A percentile compares a stretch with the other conserved stretches of the same genome.
These are phyloP conservation scores for Pseudopithomyces maydicus DNA, from an alignment of 2,329 filamentous ascomycete genomes.

Conservation along the genomic window DNA sequence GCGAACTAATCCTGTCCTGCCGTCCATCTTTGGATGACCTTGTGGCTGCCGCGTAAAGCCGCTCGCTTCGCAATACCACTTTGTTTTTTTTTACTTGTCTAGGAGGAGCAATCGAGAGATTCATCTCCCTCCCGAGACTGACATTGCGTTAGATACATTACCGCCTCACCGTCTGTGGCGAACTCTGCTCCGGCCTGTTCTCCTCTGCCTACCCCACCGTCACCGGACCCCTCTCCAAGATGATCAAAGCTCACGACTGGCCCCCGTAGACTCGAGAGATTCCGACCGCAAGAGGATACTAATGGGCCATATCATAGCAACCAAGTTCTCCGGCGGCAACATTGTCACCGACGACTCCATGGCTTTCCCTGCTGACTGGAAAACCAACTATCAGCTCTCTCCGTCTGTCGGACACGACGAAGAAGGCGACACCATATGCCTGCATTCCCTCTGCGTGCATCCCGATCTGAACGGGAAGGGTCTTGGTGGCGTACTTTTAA, in stretches of 20 bases:
- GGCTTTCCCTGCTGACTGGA: conserved; percentile 73
- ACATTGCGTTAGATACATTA: conserved; percentile 67
- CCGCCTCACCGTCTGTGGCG: conserved; percentile 73
- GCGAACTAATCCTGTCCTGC: background rate
- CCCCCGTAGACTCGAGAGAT: conserved; percentile 64
- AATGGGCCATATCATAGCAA: conserved; percentile 78
- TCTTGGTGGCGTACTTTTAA: conserved; percentile 74
- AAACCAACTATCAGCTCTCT: conserved; percentile 46
- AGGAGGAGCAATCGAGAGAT: too few species aligned
- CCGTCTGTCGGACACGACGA: conserved; percentile 70
- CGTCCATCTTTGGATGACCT: background rate
- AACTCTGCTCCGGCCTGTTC: conserved; percentile 81
- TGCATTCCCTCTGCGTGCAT: conserved; percentile 82
- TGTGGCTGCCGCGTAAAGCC: background rate
- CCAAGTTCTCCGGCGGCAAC: conserved; percentile 65
- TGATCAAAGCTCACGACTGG: conserved; percentile 61
- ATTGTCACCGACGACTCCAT: conserved; percentile 78
- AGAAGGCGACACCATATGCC: conserved; percentile 72
- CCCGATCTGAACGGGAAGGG: conserved; percentile 76
- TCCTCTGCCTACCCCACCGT: conserved; percentile 66
- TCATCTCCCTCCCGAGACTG: conserved; percentile 1
- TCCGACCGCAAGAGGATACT: conserved; percentile 67
- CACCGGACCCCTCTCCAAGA: conserved; percentile 46
- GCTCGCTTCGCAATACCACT: background rate
- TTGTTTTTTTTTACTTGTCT: background rate